Evolutionary conservation across 257 asterid species (phyloP), one percentile per base, ranked within the genome.

Genomic region (Ophiorrhiza pumila): DNA sequence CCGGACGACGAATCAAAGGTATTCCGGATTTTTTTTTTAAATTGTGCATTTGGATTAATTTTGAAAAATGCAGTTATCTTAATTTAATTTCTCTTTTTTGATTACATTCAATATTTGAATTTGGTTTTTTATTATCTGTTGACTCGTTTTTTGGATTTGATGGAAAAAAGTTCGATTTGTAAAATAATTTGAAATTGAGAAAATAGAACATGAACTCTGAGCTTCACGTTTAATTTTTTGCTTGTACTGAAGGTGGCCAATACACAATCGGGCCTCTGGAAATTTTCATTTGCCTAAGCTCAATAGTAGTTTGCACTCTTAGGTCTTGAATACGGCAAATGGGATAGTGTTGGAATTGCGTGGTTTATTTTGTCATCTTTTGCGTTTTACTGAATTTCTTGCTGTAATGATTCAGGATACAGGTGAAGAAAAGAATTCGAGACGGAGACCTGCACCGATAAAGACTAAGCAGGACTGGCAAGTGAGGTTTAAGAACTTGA

Each of bases 381-480:
- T 27, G 39, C 4, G 25, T 25, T 12, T 15, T 0, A 9, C 18
- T 69, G 68, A 35, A 56, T 69, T 34, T 67, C 49, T 35, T 43
- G n/a, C 56, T 64, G 27, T 80, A 58, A 85, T 74, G 79, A 17
- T 80, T 68, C 85, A 90, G 96, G 82, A 81, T 77, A 65, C 43
- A 23, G 73, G 73, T 73, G 97, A 87, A 65, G 80, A 52, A 68
- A 86, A 83, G 72, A 81, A 76, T 74, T 81, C 76, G 77, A 85
- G 83, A 83, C 65, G 70, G 74, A 86, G 85, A 83, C 97, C 91
- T 39, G 74, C 78, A 46, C 95, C 93, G 50, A 86, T 87, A 71
- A 92, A 90, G 83, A 83, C 88, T 75, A 91, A 90, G 88, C 90
- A 77, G 71, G 97, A 95, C 63, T 95, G 97, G 99, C 97, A 88